Evolutionary conservation across 2,329 filamentous ascomycete species (phyloP), one percentile per base, ranked within the genome.

Genomic region (Phyllosticta citrichinensis): DNA sequence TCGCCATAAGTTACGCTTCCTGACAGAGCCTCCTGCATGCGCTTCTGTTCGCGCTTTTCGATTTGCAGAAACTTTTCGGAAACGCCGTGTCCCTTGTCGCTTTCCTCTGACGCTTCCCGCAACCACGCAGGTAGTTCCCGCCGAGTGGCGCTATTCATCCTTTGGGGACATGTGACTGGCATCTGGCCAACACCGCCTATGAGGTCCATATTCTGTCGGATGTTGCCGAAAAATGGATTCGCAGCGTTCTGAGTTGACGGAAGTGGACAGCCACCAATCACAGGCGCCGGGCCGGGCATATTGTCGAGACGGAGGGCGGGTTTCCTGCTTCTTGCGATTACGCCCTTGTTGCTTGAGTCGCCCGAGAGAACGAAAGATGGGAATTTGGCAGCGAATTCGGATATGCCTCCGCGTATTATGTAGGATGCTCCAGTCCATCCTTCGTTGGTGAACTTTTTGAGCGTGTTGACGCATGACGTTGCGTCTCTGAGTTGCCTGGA

Each of bases 211-310:
- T 97, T 96, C 72, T 97, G 94, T 52, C 94, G 86, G 67, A 99
- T 97, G 65, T 97, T 97, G 63, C 86, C 86, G 73, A 97, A 97
- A 77, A 99, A 97, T 0, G 93, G 92, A 67, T 95, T 96, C 0
- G 85, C 81, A 0, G 84, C 83, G 63, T 85, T 85, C 65, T 84
- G 81, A 0, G 83, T 81, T 50, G 78, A 77, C 1, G 94, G 94
- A 71, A 97, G 85, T 62, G 85, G 83, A 64, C 96, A 96, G 6
- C 93, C 93, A 62, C 93, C 94, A 62, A 91, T 88, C n/a, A 96
- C 88, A 1, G 89, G 89, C 1, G 87, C 83, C 6, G 55, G 55
- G 50, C 91, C 79, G 19, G 79, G 80, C 17, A 82, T 80, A 5
- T 79, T 55, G 83, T 80, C 17, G 81, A 82, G 58, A 1, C 62